These are phyloP conservation scores for Sugiyamaella paludigena DNA, from an alignment of 1,139 yeast species.

Conservation along the genomic window DNA sequence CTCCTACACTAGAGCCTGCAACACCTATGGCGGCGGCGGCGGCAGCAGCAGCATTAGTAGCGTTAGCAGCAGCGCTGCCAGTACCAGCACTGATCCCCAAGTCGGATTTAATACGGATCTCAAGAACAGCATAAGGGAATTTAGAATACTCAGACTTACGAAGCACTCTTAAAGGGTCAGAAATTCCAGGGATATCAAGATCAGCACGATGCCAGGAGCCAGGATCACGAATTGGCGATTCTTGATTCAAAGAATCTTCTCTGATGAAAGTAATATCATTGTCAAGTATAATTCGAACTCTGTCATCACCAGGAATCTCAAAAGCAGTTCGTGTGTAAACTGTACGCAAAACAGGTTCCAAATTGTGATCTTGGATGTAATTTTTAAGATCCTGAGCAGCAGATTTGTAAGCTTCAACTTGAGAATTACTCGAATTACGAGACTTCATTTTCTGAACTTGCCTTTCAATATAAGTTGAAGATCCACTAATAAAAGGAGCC, in stretches of 20 bases:
- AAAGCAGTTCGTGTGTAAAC: constrained; percentile 91
- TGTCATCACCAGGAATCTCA: constrained; percentile 96
- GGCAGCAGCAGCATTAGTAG: constrained; percentile 12
- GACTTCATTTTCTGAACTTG: constrained; percentile 54
- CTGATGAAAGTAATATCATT: constrained; percentile 83
- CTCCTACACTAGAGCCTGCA: constrained; percentile 35
- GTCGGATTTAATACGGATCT: constrained; percentile 56
- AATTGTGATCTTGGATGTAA: constrained; percentile 60
- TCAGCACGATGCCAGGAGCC: constrained; percentile 88
- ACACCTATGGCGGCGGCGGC: constrained; percentile 18
- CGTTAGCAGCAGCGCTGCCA: constrained; percentile 9
- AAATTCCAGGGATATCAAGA: constrained; percentile 67
- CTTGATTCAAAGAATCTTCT: constrained; percentile 83
- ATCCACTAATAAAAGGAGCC: constrained; percentile 54
- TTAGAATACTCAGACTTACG: constrained; percentile 83
- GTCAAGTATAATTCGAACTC: constrained; percentile 84
- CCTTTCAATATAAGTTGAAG: constrained; percentile 44
- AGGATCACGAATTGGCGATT: constrained; percentile 88
- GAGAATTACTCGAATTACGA: constrained; percentile 43
- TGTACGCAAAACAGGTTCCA: constrained; percentile 85
- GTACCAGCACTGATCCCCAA: constrained; percentile 7
- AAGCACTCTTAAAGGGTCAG: constrained; percentile 66
- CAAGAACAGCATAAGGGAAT: constrained; percentile 92
- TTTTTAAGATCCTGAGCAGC: constrained; percentile 59
- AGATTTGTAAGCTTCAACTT: constrained; percentile 51